Base-by-base conservation (phyloP, 441 rosid species). In the Heliophila coronopifolia region DNA sequence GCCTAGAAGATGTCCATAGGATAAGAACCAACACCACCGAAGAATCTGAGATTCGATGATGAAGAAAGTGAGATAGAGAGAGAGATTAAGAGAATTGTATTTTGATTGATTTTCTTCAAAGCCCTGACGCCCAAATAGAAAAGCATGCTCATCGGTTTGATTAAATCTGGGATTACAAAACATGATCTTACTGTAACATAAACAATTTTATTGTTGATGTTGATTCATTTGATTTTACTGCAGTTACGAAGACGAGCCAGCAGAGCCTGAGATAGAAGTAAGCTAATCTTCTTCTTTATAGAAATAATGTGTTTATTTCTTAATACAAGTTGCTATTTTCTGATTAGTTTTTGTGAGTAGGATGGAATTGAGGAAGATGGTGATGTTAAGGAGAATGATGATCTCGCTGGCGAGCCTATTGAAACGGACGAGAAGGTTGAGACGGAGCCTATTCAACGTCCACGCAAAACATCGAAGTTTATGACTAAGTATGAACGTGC, bases 401-500 rank as follows among this genome's bases (percentile, higher is more conserved):
- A 80, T 36, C 5, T 60, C 15, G 12, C 58, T 4, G 79, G 61
- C 0, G 93, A 90, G 2, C 84, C 95, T 24, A 18, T 80, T 51
- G 96, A 91, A 36, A 37, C 78, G 0, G 95, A 70, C n/a, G 91
- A 79, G 1, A 80, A 72, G 19, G 82, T 67, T 20, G 91, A 75
- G 3, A 35, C 66, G 9, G 82, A 59, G 13, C 14, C 71, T 0
- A 55, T 44, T 10, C 79, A 75, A 22, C 61, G 72, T 2, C 65
- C 78, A 41, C 83, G 85, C 6, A 83, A 83, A 50, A 91, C 93
- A 0, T 83, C 84, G 0, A 84, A 83, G 58, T 87, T 59, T 55
- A 87, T 82, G 98, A 84, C 85, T 0, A 87, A 81, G 65, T 87
- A 81, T 50, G 86, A 80, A 58, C 88, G 89, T 23, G 91, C 96